These are phyloP conservation scores for Hypoxylon lienhwacheense DNA, from an alignment of 495 filamentous ascomycete species.

Conservation along the genomic window DNA sequence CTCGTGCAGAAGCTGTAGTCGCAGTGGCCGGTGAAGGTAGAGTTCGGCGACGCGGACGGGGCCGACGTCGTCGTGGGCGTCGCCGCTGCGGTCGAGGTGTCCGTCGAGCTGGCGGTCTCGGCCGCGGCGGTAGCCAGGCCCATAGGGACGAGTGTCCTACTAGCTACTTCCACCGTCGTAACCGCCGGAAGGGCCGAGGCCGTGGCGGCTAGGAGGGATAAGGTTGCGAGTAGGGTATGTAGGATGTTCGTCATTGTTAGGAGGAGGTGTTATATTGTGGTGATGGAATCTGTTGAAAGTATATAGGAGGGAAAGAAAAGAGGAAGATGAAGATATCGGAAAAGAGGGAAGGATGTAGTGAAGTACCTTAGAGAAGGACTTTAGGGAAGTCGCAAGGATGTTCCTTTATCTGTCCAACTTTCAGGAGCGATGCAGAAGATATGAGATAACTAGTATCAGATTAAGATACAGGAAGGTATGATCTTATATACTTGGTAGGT, in stretches of 20 bases:
- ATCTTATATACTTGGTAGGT: too few relatives aligned
- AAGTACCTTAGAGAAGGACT: too few relatives aligned
- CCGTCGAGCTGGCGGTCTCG: neutral
- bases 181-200: neutral
- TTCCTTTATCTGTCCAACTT: too few relatives aligned
- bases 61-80: neutral
- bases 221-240: neutral
- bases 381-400: too few relatives aligned
- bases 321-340: too few relatives aligned
- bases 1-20: constrained; percentile 35
- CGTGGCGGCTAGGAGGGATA: neutral
- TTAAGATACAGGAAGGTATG: too few relatives aligned
- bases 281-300: neutral
- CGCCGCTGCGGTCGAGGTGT: constrained; percentile 1
- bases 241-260: neutral
- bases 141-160: too few relatives aligned
- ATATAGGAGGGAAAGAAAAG: too few relatives aligned
- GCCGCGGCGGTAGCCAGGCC: neutral
- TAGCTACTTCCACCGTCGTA: neutral
- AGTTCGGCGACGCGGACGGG: neutral
- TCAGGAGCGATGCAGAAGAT: too few relatives aligned
- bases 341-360: too few relatives aligned
- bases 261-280: neutral
- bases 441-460: too few relatives aligned
- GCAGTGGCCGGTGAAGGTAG: constrained; percentile 22